phyloP scores from a whole-genome alignment of 2,329 filamentous ascomycete species.

The Botryotinia narcissicola region DNA sequence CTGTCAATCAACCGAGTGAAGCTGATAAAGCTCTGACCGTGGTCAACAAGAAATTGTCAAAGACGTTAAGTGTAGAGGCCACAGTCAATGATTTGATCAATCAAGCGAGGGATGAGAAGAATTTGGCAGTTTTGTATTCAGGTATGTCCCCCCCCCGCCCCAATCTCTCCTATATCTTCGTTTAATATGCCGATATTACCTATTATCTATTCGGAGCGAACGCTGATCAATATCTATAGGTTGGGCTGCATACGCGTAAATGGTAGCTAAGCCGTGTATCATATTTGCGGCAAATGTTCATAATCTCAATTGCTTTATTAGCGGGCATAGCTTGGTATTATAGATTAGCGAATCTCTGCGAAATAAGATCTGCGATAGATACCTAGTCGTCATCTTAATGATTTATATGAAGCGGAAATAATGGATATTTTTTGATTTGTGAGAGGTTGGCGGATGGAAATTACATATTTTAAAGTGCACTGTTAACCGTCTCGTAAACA shows the following conservation, averaged over 20 bases:
- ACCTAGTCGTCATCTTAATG: neutral
- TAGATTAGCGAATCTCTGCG: neutral
- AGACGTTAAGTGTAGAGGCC: constrained; percentile 88
- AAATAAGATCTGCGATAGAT: neutral
- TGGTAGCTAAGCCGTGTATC: neutral
- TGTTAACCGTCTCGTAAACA: neutral
- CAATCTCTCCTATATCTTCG: neutral
- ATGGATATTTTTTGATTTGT: neutral
- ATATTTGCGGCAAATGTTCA: neutral
- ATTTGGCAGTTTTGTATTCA: constrained; percentile 86
- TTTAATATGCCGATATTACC: neutral
- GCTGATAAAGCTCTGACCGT: constrained; percentile 89
- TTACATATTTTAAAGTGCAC: neutral
- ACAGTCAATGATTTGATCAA: constrained; percentile 98
- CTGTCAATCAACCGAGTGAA: constrained; percentile 65
- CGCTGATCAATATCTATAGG: constrained; percentile 37
- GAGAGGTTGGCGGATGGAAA: neutral
- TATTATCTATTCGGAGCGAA: neutral
- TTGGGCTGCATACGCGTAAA: constrained; percentile 51
- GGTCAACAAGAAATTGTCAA: constrained; percentile 92
- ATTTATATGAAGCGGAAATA: neutral
- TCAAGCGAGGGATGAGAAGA: constrained; percentile 88
- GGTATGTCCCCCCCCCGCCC: constrained; percentile 33
- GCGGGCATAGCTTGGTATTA: neutral
- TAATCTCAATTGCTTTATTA: neutral